Percentiles rank a stretch among this genome's conserved stretches.
Conservation (phyloP, 2,329 filamentous ascomycete genomes). For the Sarocladiaceae sp. region DNA sequence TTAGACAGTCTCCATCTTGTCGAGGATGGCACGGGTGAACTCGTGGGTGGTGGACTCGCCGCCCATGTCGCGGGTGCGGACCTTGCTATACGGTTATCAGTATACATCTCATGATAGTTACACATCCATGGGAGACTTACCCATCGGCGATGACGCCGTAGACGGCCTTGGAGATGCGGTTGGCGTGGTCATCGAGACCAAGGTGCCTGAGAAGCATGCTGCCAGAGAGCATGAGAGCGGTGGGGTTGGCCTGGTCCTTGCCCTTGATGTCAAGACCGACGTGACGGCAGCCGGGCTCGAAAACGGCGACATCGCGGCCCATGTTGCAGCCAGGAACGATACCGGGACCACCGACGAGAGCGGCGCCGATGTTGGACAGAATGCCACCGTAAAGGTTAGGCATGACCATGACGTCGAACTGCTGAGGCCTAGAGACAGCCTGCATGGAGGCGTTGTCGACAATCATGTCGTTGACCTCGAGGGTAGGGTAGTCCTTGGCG, state of each 20-base stretch:
- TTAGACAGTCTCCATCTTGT: constrained; percentile 85
- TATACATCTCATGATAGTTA: constrained; percentile 9
- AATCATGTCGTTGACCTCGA: constrained; percentile 99
- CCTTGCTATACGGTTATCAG: constrained; percentile 57
- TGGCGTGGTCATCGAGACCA: constrained; percentile 95
- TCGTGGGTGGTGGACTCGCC: constrained; percentile 84
- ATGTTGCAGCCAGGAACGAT: constrained; percentile 99
- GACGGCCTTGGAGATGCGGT: constrained; percentile 88
- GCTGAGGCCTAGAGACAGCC: constrained; percentile 90
- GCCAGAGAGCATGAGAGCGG: constrained; percentile 87
- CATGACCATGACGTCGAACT: constrained; percentile 99
- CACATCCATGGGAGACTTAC: constrained; percentile 44
- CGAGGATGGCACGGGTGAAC: constrained; percentile 89
- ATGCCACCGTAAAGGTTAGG: constrained; percentile 99
- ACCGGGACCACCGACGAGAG: constrained; percentile 92
- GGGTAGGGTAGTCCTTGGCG: constrained; percentile 88
- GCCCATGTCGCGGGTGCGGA: constrained; percentile 93
- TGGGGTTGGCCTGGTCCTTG: constrained; percentile 98
- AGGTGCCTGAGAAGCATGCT: constrained; percentile 97
- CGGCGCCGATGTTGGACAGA: constrained; percentile 96
- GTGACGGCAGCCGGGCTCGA: constrained; percentile 98
- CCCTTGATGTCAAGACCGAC: constrained; percentile 99
- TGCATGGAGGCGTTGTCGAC: constrained; percentile 99
- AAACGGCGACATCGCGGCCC: constrained; percentile 95
- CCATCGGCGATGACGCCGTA: constrained; percentile 79